Percentiles rank a stretch among this genome's conserved stretches.
phyloP scores from a whole-genome alignment of 495 filamentous ascomycete species.

The Lophium mytilinum region DNA sequence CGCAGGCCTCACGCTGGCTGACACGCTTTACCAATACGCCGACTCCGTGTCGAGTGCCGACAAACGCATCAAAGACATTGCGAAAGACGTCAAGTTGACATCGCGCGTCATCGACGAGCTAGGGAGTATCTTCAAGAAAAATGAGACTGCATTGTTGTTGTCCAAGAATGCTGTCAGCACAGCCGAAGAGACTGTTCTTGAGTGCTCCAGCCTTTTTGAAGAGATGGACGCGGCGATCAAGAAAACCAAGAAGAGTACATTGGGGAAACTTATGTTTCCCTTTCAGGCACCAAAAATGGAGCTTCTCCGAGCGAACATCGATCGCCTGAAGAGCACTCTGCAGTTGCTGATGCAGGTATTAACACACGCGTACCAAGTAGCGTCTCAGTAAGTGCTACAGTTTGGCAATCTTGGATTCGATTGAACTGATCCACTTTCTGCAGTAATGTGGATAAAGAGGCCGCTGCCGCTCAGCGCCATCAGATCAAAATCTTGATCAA shows the following conservation, averaged over 20 bases:
- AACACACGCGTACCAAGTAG: conserved; percentile 19
- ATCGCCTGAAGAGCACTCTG: conserved; percentile 24
- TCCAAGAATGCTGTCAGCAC: conserved; percentile 21
- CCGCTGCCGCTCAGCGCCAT: conserved; percentile 13
- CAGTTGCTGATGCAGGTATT: conserved; percentile 25
- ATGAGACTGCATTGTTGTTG: conserved; percentile 6
- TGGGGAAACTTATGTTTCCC: conserved; percentile 16
- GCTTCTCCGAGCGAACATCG: conserved; percentile 20
- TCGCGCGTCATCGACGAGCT: conserved; percentile 24
- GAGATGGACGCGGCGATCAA: conserved; percentile 19
- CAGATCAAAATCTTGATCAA: conserved; percentile 18
- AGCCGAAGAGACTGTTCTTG: conserved; percentile 22
- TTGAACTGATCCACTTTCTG: too few relatives aligned
- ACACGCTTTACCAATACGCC: conserved; percentile 25
- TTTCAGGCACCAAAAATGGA: conserved; percentile 23
- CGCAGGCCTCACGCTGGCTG: conserved; percentile 20
- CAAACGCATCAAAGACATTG: conserved; percentile 23
- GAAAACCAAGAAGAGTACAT: conserved; percentile 12
- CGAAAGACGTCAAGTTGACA: conserved; percentile 23
- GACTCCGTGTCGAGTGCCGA: conserved; percentile 21
- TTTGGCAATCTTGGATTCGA: too few relatives aligned
- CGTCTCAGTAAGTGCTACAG: conserved; percentile 9
- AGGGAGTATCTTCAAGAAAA: conserved; percentile 11
- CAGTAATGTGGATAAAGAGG: conserved; percentile 16
- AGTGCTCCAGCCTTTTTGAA: conserved; percentile 18